Evolutionary conservation across 1,139 yeast genomes (phyloP), one percentile per base, ranked within the genome.

Genomic region (Pichia sp.): DNA sequence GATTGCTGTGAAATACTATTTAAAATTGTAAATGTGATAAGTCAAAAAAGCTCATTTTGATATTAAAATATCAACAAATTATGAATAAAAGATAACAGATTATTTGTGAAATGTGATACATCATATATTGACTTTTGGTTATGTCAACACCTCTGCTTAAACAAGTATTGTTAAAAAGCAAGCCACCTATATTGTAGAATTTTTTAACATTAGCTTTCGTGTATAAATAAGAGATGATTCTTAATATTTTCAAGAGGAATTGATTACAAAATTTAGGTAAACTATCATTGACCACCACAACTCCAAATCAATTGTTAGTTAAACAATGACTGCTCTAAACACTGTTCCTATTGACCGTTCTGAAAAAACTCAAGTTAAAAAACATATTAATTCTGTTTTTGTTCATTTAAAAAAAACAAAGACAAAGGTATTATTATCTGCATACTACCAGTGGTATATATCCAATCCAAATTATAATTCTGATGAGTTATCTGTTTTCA

Each of bases 401-500:
- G 52, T 46, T 42, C 59, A 58, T 39, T 46, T 63, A 10, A 56
- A 58, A 11, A 62, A 62, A 45, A 46, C 51, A 36, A 63, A 63
- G 41, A 59, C 58, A 6, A 51, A 50, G 38, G 55, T 53, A 3
- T 54, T 62, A 14, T 41, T 61, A 8, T 50, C 50, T 42, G 51
- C 56, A 11, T 59, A 54, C 47, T 52, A 54, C 34, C 28, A 49
- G 7, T 62, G 66, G 65, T 53, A 53, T 44, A 18, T 41, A 19
- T 46, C 49, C 13, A 46, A 50, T 13, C 53, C 56, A 13, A 46
- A 41, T n/a, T 28, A 11, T 29, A 34, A 36, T 5, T 27, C 36
- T 13, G 22, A 43, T 7, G 42, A 45, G 5, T 9, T 49, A 16
- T 34, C 29, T 19, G 49, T 31, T 30, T 46, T 55, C 41, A 52